Percentiles rank a stretch among this genome's conserved stretches.
Conservation (phyloP, 148 eudicot genomes). For the Pouteria glomerata region DNA sequence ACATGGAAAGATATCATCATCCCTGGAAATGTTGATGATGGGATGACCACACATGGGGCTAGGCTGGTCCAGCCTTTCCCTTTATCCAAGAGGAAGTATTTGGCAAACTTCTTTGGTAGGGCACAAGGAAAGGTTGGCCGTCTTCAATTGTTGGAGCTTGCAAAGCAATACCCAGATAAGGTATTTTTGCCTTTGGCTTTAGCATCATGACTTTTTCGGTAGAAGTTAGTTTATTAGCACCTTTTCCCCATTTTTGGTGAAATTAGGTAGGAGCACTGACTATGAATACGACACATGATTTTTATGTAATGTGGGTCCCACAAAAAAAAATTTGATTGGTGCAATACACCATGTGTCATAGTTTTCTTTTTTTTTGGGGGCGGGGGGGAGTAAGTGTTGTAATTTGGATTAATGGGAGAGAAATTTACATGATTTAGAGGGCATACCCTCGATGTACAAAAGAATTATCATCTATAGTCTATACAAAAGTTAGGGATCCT, state of each 20-base stretch:
- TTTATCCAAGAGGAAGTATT: conserved; percentile 64
- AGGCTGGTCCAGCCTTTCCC: conserved; percentile 70
- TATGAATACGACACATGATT: too few species aligned
- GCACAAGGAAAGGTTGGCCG: conserved; percentile 88
- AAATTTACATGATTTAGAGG: too few species aligned
- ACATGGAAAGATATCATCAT: conserved; percentile 95
- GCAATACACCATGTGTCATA: too few species aligned
- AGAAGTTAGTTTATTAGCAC: background rate
- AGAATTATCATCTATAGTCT: too few species aligned
- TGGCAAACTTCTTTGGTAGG: conserved; percentile 86
- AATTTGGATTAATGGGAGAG: too few species aligned
- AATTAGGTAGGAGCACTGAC: too few species aligned
- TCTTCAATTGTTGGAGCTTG: conserved; percentile 70
- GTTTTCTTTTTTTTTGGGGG: too few species aligned
- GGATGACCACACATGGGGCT: conserved; percentile 56
- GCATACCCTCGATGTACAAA: too few species aligned
- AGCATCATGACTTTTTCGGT: background rate
- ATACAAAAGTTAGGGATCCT: too few species aligned
- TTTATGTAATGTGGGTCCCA: too few species aligned
- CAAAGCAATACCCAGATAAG: conserved; percentile 73
- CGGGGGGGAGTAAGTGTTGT: too few species aligned
- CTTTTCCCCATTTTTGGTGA: background rate
- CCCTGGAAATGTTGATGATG: conserved; percentile 96
- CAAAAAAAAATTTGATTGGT: too few species aligned
- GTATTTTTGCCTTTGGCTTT: conserved; percentile 31